Base-by-base conservation (phyloP, 805 yeast species). In the Ogataea trehalophila region DNA sequence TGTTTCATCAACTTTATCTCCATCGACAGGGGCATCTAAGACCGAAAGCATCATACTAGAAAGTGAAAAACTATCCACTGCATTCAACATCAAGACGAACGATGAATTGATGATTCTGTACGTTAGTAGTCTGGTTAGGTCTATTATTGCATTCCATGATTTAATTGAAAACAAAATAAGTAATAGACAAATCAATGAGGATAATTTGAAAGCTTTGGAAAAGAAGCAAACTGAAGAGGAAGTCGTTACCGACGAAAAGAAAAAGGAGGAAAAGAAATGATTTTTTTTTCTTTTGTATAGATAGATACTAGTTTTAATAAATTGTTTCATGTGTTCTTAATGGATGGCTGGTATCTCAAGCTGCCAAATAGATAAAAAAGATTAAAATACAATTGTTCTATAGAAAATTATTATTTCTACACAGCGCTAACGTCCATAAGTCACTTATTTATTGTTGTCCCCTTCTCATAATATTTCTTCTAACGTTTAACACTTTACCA, bases 91-190 rank as follows among this genome's bases (percentile, higher is more conserved):
- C 39, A 94, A 92, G 70, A 89, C 99, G 3, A 95, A 94, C 63
- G 99, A 94, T 63, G 96, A 94, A 67, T 74, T 95, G 58, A 92
- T 95, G 99, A 78, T 89, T 62, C 81, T 94, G 23, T 95, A 95
- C 65, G 81, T 94, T 55, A 80, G 94, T 60, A 84, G 92, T 44
- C 73, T 94, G 59, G 96, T 94, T 22, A 80, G 98, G 63, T 87
- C 98, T 6, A 91, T 95, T 59, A 86, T 94, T 62, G 95, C 98
- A 11, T 92, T 94, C 77, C 96, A 94, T 68, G 95, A 94, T 66
- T 77, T 94, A 67, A 94, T 94, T 63, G 98, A 94, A 60, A 95
- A 95, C 71, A 94, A 94, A 70, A 83, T 94, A 55, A 88, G 87
- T 57, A 90, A 90, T 66, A 84, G 82, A 62, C 77, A 74, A 57